Percentiles rank a stretch among this genome's conserved stretches.
Evolutionary conservation across 495 filamentous ascomycete species (phyloP).

Genomic region (Penicillium silybi): DNA sequence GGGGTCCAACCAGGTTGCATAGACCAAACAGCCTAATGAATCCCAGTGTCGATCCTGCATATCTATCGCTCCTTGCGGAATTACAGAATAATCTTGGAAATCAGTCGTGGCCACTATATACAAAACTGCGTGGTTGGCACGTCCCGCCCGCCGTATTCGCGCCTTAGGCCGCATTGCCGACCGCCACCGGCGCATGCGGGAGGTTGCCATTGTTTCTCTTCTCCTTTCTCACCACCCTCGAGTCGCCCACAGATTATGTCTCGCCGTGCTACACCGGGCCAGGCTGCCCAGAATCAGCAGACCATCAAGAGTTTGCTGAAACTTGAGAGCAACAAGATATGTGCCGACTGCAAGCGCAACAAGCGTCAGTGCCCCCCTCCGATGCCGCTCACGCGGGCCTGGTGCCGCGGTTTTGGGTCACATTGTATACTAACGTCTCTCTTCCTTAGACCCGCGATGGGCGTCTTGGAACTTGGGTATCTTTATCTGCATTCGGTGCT

Average conservation of each 20-base stretch:
- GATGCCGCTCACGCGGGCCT: conserved; percentile 7
- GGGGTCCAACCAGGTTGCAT: not conserved
- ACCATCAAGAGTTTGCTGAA: conserved; percentile 92
- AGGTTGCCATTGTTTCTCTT: conserved; percentile 20
- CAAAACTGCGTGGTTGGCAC: conserved; percentile 22
- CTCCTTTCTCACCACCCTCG: conserved; percentile 10
- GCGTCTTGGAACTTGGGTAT: conserved; percentile 96
- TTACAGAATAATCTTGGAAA: not conserved
- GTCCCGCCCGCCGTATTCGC: conserved; percentile 11
- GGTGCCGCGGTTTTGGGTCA: not conserved
- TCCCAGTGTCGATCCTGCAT: not conserved
- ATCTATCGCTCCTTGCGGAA: not conserved
- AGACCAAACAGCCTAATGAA: not conserved
- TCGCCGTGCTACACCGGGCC: conserved; percentile 72
- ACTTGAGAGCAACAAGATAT: conserved; percentile 88
- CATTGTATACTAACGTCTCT: conserved; percentile 2
- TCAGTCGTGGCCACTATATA: not conserved
- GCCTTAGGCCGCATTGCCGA: conserved; percentile 26
- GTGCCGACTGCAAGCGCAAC: conserved; percentile 97
- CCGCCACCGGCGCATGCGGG: conserved; percentile 21
- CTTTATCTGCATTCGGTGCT: conserved; percentile 96
- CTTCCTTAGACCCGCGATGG: conserved; percentile 82
- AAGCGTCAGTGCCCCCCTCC: conserved; percentile 64
- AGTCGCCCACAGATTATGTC: conserved; percentile 61
- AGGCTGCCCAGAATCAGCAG: conserved; percentile 82